phyloP scores from a whole-genome alignment of 371 early-diverging fungal species.

The Apophysomyces sp. region DNA sequence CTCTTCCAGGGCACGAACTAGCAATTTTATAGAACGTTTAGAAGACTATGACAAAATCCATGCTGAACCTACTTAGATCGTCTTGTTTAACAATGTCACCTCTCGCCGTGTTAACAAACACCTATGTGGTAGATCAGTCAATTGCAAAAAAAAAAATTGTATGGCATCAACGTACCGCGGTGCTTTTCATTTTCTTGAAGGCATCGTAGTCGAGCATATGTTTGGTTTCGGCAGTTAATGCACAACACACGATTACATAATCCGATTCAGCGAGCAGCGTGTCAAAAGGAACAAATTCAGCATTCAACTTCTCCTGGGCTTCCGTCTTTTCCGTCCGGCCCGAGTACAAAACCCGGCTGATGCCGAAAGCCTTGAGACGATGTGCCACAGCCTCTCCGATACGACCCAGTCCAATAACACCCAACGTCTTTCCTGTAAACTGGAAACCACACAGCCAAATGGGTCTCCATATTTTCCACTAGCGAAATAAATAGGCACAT shows the following conservation, averaged over 20 bases:
- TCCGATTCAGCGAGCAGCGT: conserved; percentile 63
- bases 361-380: conserved; percentile 69
- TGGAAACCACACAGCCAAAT: conserved; percentile 77
- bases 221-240: conserved; percentile 64
- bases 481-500: background rate
- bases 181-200: conserved; percentile 72
- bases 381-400: conserved; percentile 81
- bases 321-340: conserved; percentile 41
- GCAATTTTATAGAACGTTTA: background rate
- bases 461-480: conserved; percentile 69
- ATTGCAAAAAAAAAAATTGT: background rate
- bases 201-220: conserved; percentile 63
- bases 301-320: conserved; percentile 24
- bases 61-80: conserved; percentile 48
- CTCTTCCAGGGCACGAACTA: conserved; percentile 60
- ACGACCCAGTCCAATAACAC: conserved; percentile 85
- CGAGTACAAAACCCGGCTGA: conserved; percentile 54
- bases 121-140: conserved; percentile 18
- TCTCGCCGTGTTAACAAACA: conserved; percentile 82
- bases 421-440: conserved; percentile 75
- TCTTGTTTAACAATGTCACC: conserved; percentile 81
- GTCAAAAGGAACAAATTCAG: conserved; percentile 51
- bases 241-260: conserved; percentile 71
- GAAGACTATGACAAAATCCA: background rate
- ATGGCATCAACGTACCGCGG: conserved; percentile 42